Evolutionary conservation across 2,329 filamentous ascomycete species (phyloP), one percentile per base, ranked within the genome.

Genomic region (Diaporthe sp.): DNA sequence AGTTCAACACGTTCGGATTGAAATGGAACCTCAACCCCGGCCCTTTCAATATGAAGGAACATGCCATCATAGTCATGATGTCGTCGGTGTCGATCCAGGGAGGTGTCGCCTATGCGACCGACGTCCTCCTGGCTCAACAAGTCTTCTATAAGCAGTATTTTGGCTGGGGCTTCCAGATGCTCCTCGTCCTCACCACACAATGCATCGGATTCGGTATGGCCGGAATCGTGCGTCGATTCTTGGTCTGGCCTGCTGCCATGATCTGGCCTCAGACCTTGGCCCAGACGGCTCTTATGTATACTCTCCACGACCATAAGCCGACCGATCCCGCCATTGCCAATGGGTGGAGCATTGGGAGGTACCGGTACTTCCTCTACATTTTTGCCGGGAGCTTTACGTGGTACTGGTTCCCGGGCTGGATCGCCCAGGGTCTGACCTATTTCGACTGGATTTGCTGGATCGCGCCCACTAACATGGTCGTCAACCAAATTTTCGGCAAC

Each of bases 181-280:
- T 92, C 75, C 87, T 87, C 70, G 86, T 92, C 72, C 90, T 89
- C 4, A 92, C 89, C 1, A 89, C 92, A 72, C 86, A 90, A 78
- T 90, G 91, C 72, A 27, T 74, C 15, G 92, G 92, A 8, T 92
- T 92, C 76, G 91, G 91, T 2, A 83, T 92, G 51, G 91, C 91
- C 15, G 91, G 91, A 5, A 80, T 92, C 73, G 84, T 86, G 39
- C 85, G 90, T n/a, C 86, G 89, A 42, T 92, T 90, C 82, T 85
- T 92, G 51, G 86, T 91, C 47, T 88, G 85, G 81, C 91, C 89
- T 2, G 89, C 91, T 3, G 87, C 89, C 70, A 92, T 92, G 90
- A 89, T 92, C 72, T 92, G 91, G 90, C 91, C 91, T 1, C 85
- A 87, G 42, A 87, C 89, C 32, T 83, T 91, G 53, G 89, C 92